A percentile compares a stretch with the other conserved stretches of the same genome.
Conservation (phyloP, 208 protist species). For the Herpetomonas tarakana region DNA sequence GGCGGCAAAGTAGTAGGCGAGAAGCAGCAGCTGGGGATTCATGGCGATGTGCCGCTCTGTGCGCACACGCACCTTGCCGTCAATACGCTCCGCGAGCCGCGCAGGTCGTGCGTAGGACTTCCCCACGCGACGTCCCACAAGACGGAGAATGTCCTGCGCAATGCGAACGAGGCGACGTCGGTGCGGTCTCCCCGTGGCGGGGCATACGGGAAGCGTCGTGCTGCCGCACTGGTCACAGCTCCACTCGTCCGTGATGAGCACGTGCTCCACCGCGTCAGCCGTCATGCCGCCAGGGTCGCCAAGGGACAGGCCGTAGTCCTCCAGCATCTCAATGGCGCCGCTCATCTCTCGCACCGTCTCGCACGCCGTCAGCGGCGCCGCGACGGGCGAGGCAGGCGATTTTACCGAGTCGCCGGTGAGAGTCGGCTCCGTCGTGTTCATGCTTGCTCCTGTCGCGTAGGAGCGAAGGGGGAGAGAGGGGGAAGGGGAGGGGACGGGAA, state of each 20-base stretch:
- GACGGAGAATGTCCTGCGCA: conserved; percentile 54
- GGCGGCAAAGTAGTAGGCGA: conserved; percentile 67
- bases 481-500: too few relatives aligned
- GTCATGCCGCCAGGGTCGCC: conserved; percentile 17
- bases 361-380: conserved; percentile 11
- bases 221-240: conserved; percentile 47
- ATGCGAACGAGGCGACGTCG: conserved; percentile 59
- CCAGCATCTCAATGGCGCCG: conserved; percentile 32
- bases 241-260: conserved; percentile 71
- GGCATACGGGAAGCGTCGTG: conserved; percentile 35
- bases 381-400: neutral
- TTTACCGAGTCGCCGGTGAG: neutral
- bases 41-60: conserved; percentile 52
- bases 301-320: conserved; percentile 47
- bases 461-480: too few relatives aligned
- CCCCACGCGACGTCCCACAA: conserved; percentile 49
- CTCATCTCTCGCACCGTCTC: conserved; percentile 41
- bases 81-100: conserved; percentile 41
- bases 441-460: too few relatives aligned
- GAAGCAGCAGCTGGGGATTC: conserved; percentile 72
- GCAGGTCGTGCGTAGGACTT: conserved; percentile 49
- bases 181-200: conserved; percentile 52
- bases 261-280: conserved; percentile 57
- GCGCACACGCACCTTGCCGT: conserved; percentile 56
- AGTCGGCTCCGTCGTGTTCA: neutral